Evolutionary conservation across 2,329 filamentous ascomycete genomes (phyloP).

Genomic region (Aurifilum marmelostoma): DNA sequence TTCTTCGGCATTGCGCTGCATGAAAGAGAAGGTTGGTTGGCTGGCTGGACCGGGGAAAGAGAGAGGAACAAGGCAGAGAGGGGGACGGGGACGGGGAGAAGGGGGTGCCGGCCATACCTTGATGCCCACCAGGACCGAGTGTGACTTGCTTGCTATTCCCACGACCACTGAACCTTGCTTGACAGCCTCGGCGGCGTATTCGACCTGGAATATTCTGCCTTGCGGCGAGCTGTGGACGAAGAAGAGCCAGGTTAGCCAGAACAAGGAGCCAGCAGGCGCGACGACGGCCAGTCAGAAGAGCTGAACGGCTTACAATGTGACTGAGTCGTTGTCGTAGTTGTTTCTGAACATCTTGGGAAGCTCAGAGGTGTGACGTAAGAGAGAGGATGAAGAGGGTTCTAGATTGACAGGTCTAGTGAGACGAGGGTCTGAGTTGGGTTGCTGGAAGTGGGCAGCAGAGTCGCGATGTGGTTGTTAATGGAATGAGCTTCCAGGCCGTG

Average conservation of each 20-base stretch:
- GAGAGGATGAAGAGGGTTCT: background rate
- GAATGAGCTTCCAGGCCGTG: constrained; percentile 22
- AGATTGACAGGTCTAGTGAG: background rate
- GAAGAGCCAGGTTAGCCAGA: constrained; percentile 36
- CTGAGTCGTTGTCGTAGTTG: constrained; percentile 99
- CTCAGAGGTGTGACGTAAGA: constrained; percentile 10
- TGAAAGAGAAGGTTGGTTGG: background rate
- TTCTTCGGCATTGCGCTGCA: constrained; percentile 95
- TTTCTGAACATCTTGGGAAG: constrained; percentile 90
- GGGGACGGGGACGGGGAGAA: constrained; percentile 16
- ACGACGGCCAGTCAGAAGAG: constrained; percentile 31
- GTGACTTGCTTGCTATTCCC: constrained; percentile 96
- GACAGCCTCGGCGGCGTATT: constrained; percentile 97
- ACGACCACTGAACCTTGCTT: constrained; percentile 99
- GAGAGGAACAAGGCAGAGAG: background rate
- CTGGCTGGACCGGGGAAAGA: too few relatives aligned
- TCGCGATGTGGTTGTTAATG: constrained; percentile 19
- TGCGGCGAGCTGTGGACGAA: constrained; percentile 78
- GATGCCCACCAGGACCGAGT: constrained; percentile 91
- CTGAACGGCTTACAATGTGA: constrained; percentile 80
- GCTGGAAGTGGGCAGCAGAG: background rate
- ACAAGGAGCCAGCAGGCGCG: constrained; percentile 24
- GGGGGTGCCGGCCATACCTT: constrained; percentile 66
- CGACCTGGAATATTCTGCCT: constrained; percentile 99
- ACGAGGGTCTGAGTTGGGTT: background rate